Evolutionary conservation across 176 grass and related monocot species (phyloP), one percentile per base, ranked within the genome.

Genomic region (Carex scoparia): DNA sequence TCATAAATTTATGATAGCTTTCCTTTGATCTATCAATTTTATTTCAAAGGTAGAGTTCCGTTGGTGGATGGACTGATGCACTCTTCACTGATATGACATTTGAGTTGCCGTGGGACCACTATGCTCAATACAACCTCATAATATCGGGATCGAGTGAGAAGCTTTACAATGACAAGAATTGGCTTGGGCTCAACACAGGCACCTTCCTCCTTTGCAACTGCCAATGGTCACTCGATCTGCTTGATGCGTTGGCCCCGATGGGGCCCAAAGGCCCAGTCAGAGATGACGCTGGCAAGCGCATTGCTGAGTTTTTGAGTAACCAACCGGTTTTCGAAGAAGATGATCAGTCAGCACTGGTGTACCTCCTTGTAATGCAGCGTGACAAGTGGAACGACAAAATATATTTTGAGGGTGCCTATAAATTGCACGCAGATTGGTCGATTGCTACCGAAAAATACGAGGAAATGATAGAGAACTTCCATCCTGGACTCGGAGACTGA

Each of bases 31-130:
- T 72, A 46, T 8, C 37, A 13, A 18, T 48, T 73, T 15, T 31
- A 31, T 76, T 76, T 76, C 4, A 13, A 76, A 90, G 84, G 69
- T 90, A 56, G 88, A 90, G 69, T 90, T 84, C 59, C 63, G 87
- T 48, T 90, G 88, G 88, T 90, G 88, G 88, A 90, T 90, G 88
- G 88, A 90, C 84, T 61, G 88, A 90, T 32, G 88, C 88, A 4
- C 38, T 90, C 62, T 90, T 90, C 81, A 90, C 88, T 48, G 88
- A 90, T 72, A 86, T 90, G 88, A 84, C 79, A 42, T 90, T 87
- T 62, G 84, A 90, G 51, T 76, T 87, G 33, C 88, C 88, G 40
- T 65, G 85, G 35, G 61, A 58, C 10, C 88, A 81, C 10, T 90
- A 90, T 33, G 56, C 61, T 18, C 23, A 38, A n/a, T 71, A 90